Evolutionary conservation across 2,329 filamentous ascomycete genomes (phyloP).

Genomic region (Chaetomium sp.): DNA sequence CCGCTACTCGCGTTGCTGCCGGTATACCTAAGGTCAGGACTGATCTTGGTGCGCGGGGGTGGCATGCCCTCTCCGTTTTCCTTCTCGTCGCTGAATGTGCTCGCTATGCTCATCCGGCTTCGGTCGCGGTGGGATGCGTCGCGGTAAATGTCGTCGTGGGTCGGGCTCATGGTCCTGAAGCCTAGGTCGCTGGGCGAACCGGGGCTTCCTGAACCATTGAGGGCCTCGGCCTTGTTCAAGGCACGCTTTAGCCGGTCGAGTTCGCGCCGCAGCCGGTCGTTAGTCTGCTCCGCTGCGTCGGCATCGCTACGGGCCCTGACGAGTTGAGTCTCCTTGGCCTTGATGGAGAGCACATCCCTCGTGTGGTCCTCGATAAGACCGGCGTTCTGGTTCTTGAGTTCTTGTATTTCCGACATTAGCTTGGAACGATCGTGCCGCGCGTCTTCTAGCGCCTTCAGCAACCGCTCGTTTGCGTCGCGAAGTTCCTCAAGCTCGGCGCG

Average conservation of each 20-base stretch:
- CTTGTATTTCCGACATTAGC: constrained; percentile 83
- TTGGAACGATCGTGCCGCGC: constrained; percentile 79
- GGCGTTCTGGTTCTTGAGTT: constrained; percentile 95
- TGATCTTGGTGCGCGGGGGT: constrained; percentile 55
- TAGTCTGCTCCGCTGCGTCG: constrained; percentile 83
- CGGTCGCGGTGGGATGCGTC: constrained; percentile 47
- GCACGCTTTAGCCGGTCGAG: constrained; percentile 93
- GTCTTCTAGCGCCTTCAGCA: constrained; percentile 76
- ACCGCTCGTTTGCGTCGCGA: constrained; percentile 76
- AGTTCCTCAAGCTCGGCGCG: constrained; percentile 91
- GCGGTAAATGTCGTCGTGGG: constrained; percentile 63
- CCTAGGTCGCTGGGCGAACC: constrained; percentile 35
- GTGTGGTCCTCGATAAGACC: constrained; percentile 97
- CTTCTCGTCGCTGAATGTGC: constrained; percentile 73
- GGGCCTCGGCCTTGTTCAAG: constrained; percentile 62
- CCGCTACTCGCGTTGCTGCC: constrained; percentile 57
- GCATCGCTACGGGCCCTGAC: constrained; percentile 88
- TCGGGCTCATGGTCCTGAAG: constrained; percentile 52
- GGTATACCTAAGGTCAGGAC: constrained; percentile 56
- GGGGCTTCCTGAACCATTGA: constrained; percentile 43
- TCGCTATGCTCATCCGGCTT: constrained; percentile 64
- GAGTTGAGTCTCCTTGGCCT: constrained; percentile 96
- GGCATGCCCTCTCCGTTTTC: constrained; percentile 62
- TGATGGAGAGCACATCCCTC: constrained; percentile 90
- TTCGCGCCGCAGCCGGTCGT: constrained; percentile 82